A percentile compares a stretch with the other conserved stretches of the same genome.
These are phyloP conservation scores for Trichoderma endophyticum DNA, from an alignment of 2,329 filamentous ascomycete species.

Conservation along the genomic window DNA sequence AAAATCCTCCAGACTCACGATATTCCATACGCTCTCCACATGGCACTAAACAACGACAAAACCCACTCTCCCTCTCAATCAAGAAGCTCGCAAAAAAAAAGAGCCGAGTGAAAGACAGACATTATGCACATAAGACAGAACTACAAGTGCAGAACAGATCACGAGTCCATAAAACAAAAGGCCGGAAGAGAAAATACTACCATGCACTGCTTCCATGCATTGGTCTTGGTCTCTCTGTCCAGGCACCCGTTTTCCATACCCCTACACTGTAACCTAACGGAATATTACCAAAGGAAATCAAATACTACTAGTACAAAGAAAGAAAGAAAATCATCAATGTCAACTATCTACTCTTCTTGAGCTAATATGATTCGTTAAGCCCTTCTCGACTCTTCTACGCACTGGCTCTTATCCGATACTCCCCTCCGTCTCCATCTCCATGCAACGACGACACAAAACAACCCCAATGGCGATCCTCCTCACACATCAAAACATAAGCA, in stretches of 20 bases:
- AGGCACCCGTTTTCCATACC: not conserved
- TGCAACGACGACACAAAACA: not conserved
- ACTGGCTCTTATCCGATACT: no score
- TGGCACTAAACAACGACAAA: not conserved
- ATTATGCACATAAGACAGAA: slow-evolving; percentile 5
- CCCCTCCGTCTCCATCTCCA: not conserved
- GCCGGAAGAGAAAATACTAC: not conserved
- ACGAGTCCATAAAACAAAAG: not conserved
- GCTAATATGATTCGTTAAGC: not conserved
- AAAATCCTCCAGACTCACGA: not conserved
- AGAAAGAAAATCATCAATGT: not conserved
- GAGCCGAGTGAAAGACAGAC: not conserved
- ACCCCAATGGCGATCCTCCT: not conserved
- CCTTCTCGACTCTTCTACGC: no score
- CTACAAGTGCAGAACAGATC: not conserved
- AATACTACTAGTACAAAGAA: not conserved
- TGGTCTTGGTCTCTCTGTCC: not conserved
- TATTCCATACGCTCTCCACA: not conserved
- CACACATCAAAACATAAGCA: not conserved
- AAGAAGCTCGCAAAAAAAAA: not conserved
- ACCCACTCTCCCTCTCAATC: not conserved
- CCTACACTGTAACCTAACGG: not conserved
- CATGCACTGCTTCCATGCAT: not conserved
- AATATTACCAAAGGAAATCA: not conserved
- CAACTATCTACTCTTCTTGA: not conserved